Conservation (phyloP, 768 basidiomycete genomes). For the Sarcomyxa edulis region DNA sequence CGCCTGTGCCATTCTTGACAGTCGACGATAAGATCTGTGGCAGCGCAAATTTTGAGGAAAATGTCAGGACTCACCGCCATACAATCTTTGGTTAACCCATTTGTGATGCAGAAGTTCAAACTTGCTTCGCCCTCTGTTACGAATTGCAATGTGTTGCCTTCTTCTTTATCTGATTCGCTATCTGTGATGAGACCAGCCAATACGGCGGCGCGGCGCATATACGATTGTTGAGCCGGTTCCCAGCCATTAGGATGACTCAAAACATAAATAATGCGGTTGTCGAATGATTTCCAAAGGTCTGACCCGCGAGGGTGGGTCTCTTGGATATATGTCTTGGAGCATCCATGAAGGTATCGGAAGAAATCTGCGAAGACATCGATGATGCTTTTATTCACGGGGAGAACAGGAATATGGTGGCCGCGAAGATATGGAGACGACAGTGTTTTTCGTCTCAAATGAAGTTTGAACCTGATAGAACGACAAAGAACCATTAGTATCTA, state of each 20-base stretch:
- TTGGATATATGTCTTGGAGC: slow-evolving; percentile 36
- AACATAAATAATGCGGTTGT: slow-evolving; percentile 36
- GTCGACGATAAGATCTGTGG: no score
- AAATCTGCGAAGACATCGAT: slow-evolving; percentile 45
- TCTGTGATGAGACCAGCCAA: slow-evolving; percentile 43
- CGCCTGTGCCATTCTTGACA: slow-evolving; percentile 35
- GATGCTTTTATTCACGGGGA: slow-evolving; percentile 36
- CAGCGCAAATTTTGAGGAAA: not conserved
- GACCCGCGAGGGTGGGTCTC: slow-evolving; percentile 38
- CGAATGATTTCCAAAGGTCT: slow-evolving; percentile 35
- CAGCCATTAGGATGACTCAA: slow-evolving; percentile 57
- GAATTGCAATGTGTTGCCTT: slow-evolving; percentile 41
- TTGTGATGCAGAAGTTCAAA: slow-evolving; percentile 46
- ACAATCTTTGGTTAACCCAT: slow-evolving; percentile 29
- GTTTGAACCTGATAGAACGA: slow-evolving; percentile 21
- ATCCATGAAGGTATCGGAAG: slow-evolving; percentile 37
- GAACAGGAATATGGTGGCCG: slow-evolving; percentile 29
- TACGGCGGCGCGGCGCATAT: slow-evolving; percentile 47
- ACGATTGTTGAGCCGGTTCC: slow-evolving; percentile 50
- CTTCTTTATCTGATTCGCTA: slow-evolving; percentile 25
- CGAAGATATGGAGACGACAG: slow-evolving; percentile 15
- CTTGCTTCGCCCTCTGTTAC: slow-evolving; percentile 64
- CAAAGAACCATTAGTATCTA: slow-evolving; percentile 14
- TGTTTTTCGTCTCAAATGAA: slow-evolving; percentile 24
- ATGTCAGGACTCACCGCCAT: slow-evolving; percentile 18